Conservation (phyloP, 768 basidiomycete species). For the Trichaptum fuscoviolaceum region DNA sequence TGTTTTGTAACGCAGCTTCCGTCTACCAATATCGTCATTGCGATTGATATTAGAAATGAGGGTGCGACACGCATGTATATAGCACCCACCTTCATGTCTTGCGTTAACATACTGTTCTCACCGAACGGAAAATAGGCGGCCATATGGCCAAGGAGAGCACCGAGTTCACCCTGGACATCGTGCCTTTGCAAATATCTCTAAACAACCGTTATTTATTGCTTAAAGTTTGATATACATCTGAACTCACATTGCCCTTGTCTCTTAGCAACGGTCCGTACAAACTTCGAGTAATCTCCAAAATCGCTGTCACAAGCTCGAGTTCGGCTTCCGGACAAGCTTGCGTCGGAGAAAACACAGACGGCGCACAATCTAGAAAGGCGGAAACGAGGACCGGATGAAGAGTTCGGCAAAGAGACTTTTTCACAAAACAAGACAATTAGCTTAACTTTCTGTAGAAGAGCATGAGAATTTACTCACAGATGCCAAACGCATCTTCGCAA, state of each 20-base stretch:
- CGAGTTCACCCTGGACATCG: constrained; percentile 43
- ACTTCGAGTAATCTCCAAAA: constrained; percentile 50
- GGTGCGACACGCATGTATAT: too few relatives aligned
- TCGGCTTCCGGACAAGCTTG: constrained; percentile 55
- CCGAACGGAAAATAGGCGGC: constrained; percentile 80
- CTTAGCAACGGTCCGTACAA: constrained; percentile 58
- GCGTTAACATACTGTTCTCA: constrained; percentile 28
- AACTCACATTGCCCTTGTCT: constrained; percentile 28
- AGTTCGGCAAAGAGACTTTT: constrained; percentile 46
- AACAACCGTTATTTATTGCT: neutral
- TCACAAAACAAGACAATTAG: neutral
- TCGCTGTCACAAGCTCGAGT: constrained; percentile 50
- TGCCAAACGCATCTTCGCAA: neutral
- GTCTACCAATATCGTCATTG: constrained; percentile 33
- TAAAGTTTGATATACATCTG: neutral
- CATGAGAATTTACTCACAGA: neutral
- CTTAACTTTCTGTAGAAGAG: neutral
- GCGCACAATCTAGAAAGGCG: constrained; percentile 84
- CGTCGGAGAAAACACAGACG: constrained; percentile 71
- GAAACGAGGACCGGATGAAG: constrained; percentile 78
- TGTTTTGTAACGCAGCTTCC: constrained; percentile 61
- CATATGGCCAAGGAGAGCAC: constrained; percentile 65
- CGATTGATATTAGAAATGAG: constrained; percentile 7
- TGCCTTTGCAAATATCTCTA: constrained; percentile 9
- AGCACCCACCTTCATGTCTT: constrained; percentile 54